Evolutionary conservation across 805 yeast genomes (phyloP).

Genomic region (Sugiyamaella valdiviana): DNA sequence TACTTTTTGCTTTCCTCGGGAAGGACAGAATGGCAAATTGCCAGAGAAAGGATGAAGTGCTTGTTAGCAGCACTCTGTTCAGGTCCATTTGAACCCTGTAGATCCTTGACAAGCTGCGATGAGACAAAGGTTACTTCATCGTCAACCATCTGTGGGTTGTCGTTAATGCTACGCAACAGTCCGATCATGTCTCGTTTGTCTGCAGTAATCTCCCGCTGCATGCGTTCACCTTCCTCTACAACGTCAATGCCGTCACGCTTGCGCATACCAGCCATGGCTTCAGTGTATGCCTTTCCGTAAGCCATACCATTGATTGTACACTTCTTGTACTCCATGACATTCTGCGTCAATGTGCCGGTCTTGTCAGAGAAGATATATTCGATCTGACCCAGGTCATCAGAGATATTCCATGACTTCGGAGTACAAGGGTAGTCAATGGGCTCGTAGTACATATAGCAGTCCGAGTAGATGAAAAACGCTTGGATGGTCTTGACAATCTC

Average conservation of each 20-base stretch:
- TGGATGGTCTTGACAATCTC: constrained; percentile 77
- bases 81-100: constrained; percentile 36
- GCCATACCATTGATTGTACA: constrained; percentile 64
- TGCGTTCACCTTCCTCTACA: constrained; percentile 43
- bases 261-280: constrained; percentile 64
- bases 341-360: constrained; percentile 80
- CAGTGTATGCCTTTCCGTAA: constrained; percentile 72
- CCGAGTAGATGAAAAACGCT: constrained; percentile 71
- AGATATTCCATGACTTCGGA: constrained; percentile 79
- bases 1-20: constrained; percentile 44
- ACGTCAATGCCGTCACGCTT: constrained; percentile 63
- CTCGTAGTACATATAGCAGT: constrained; percentile 62
- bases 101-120: constrained; percentile 51
- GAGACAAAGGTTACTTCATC: constrained; percentile 64
- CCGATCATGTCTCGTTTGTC: constrained; percentile 48
- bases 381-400: constrained; percentile 80
- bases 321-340: constrained; percentile 78
- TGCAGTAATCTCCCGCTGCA: constrained; percentile 40
- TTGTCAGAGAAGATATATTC: constrained; percentile 79
- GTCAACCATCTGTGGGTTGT: constrained; percentile 48
- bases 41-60: constrained; percentile 62
- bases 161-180: constrained; percentile 32
- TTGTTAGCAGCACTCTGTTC: constrained; percentile 47
- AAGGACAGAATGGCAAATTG: constrained; percentile 73
- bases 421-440: constrained; percentile 70